Evolutionary conservation across 768 basidiomycete genomes (phyloP).

Genomic region (Chiua virens): DNA sequence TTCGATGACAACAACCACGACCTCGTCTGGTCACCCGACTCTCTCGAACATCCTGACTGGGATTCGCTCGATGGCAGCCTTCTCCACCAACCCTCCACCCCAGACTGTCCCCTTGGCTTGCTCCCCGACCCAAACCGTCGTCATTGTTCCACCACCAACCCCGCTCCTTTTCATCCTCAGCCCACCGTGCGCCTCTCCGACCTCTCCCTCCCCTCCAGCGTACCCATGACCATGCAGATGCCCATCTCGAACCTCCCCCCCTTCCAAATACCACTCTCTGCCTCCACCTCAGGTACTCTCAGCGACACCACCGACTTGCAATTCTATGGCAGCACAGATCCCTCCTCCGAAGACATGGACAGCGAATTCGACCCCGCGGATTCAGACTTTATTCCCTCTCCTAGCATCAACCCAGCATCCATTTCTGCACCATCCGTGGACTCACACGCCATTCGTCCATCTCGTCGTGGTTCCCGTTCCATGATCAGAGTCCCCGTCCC

Average conservation of each 20-base stretch:
- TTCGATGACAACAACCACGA: slow-evolving; percentile 5
- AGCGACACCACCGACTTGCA: not conserved
- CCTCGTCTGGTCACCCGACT: slow-evolving; percentile 6
- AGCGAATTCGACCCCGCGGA: slow-evolving; percentile 22
- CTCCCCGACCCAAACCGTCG: not conserved
- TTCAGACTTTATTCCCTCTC: slow-evolving; percentile 19
- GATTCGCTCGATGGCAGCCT: not conserved
- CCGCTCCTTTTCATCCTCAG: slow-evolving; percentile 1
- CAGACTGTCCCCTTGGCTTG: not conserved
- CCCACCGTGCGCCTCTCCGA: slow-evolving; percentile 27
- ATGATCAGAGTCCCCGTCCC: slow-evolving; percentile 40
- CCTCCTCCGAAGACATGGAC: slow-evolving; percentile 17
- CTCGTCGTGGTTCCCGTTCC: slow-evolving; percentile 23
- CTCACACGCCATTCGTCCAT: slow-evolving; percentile 7
- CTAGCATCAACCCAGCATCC: slow-evolving; percentile 11
- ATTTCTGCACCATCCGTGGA: not conserved
- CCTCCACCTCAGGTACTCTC: not conserved
- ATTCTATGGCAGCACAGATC: not conserved
- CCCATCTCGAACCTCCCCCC: not conserved
- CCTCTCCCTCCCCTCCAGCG: slow-evolving; percentile 1
- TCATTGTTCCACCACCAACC: not conserved
- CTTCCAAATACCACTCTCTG: slow-evolving; percentile 4
- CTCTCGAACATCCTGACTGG: slow-evolving; percentile 1
- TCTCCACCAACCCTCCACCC: no score
- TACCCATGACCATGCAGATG: not conserved